Percentiles rank a stretch among this genome's conserved stretches.
phyloP scores from a whole-genome alignment of 169 alveolate species.

The Cardiosporidium cionae region DNA sequence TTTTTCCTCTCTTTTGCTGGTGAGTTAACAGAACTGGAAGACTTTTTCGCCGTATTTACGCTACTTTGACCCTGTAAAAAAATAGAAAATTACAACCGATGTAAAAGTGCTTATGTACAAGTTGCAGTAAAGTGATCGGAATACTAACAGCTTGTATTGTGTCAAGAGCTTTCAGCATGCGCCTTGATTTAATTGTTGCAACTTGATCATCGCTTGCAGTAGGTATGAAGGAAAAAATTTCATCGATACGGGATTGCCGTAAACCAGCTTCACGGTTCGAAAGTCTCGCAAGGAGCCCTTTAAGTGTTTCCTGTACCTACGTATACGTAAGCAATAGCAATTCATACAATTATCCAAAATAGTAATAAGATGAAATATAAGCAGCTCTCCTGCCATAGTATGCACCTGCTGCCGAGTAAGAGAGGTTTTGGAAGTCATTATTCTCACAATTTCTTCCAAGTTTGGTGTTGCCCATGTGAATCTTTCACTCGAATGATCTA shows the following conservation, averaged over 20 bases:
- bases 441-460: conserved; percentile 1
- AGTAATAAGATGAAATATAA: too few relatives aligned
- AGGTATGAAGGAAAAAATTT: background rate
- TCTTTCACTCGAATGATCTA: conserved; percentile 12
- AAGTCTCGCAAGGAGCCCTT: background rate
- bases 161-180: background rate
- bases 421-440: background rate
- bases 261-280: background rate
- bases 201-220: background rate
- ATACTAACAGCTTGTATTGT: too few relatives aligned
- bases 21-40: too few relatives aligned
- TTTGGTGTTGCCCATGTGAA: conserved; percentile 31
- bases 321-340: background rate
- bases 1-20: too few relatives aligned
- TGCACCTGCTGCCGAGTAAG: background rate
- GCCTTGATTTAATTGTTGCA: background rate
- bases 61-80: too few relatives aligned
- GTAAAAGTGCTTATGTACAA: too few relatives aligned
- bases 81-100: too few relatives aligned
- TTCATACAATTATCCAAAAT: background rate
- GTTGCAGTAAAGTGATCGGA: too few relatives aligned
- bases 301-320: background rate
- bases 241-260: background rate
- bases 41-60: too few relatives aligned
- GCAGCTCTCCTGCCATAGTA: too few relatives aligned